These are phyloP conservation scores for Phlebopus sp. DNA, from an alignment of 1,284 basidiomycete genomes.

Conservation along the genomic window DNA sequence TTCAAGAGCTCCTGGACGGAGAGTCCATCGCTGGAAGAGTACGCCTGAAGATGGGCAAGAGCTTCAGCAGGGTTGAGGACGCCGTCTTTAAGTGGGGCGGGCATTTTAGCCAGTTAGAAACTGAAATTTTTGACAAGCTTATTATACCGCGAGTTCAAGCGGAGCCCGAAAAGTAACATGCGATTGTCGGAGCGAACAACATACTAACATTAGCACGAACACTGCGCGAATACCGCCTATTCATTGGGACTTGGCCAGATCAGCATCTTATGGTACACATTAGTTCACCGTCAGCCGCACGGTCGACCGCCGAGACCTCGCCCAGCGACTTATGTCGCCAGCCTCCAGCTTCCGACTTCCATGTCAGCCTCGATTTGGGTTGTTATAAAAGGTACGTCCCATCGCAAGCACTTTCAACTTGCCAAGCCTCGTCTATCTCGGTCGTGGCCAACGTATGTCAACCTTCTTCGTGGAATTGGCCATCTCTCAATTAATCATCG, in stretches of 20 bases:
- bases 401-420: not conserved
- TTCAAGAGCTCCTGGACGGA: constrained; percentile 88
- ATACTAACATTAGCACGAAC: no score
- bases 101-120: constrained; percentile 32
- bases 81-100: constrained; percentile 27
- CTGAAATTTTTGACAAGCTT: not conserved
- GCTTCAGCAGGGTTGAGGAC: constrained; percentile 66
- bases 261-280: no score
- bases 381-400: not conserved
- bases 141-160: constrained; percentile 17
- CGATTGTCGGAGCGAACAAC: no score
- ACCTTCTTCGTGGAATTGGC: not conserved
- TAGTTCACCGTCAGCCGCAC: no score
- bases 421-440: not conserved
- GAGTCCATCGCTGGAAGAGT: constrained; percentile 82
- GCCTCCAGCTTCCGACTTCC: not conserved
- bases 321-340: constrained; percentile 3
- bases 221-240: no score
- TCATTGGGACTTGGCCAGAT: no score
- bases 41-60: constrained; percentile 71
- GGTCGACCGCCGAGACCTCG: no score
- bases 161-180: constrained; percentile 12
- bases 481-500: not conserved
- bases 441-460: not conserved
- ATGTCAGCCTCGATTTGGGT: constrained; percentile 14